phyloP scores from a whole-genome alignment of 1,139 yeast genomes.

The Kazachstania sp. region DNA sequence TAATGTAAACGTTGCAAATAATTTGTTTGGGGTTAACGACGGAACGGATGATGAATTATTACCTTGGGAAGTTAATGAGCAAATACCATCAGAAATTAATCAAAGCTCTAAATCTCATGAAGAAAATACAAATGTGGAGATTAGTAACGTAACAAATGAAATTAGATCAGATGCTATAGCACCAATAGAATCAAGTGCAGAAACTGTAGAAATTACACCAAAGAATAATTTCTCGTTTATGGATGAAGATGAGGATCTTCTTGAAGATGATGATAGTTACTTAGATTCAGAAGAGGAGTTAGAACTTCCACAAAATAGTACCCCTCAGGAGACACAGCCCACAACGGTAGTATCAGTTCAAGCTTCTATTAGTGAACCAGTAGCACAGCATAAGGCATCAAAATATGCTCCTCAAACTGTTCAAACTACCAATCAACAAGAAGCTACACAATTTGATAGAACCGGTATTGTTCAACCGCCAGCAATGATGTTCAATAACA shows the following conservation, averaged over 20 bases:
- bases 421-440: not conserved
- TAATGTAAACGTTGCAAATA: not conserved
- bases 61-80: not conserved
- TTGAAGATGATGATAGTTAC: conserved; percentile 27
- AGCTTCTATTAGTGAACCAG: not conserved
- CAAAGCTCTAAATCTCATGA: not conserved
- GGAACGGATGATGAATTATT: not conserved
- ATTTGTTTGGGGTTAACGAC: not conserved
- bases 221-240: conserved; percentile 19
- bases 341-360: not conserved
- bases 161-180: not conserved
- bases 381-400: not conserved
- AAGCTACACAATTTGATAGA: not conserved
- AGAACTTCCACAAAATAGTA: not conserved
- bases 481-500: conserved; percentile 4
- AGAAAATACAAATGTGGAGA: not conserved
- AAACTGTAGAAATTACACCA: not conserved
- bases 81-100: not conserved
- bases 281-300: conserved; percentile 21
- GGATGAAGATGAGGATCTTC: conserved; percentile 26
- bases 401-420: not conserved
- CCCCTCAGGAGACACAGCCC: not conserved
- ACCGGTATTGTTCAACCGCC: conserved; percentile 9
- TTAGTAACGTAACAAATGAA: not conserved
- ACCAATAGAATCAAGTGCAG: not conserved